Base-by-base conservation (phyloP, 2,329 filamentous ascomycete genomes). In the Fusarium sp. region DNA sequence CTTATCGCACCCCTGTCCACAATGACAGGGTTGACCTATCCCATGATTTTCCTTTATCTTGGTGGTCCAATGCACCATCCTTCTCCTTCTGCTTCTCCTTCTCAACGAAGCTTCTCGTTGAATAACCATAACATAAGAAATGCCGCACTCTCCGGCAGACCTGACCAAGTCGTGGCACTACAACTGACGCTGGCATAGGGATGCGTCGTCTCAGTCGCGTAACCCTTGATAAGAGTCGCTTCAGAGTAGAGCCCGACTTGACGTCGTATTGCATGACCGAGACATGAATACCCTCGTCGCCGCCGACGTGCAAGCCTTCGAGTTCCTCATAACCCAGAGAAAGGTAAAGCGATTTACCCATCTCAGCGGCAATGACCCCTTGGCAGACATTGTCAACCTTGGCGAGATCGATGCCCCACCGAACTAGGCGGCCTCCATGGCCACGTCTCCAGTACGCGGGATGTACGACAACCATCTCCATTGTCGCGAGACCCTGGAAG, bases 371-470 rank as follows among this genome's bases (percentile, higher is more conserved):
- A 35, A 54, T 50, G 11, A 66, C 64, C 2, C 57, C 64, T 27
- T 59, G 52, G 14, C 25, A 30, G 43, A 66, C 33, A n/a, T 56
- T 38, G 33, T 62, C 64, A 6, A 56, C 2, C 6, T 54, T 50
- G 33, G 33, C 45, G 30, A 62, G 25, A 27, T 62, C 32, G n/a
- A 63, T 54, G 32, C 63, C 56, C 57, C 58, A 62, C 32, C 12
- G 57, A 38, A 25, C 35, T 10, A 67, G 59, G 17, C 35, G 15
- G 25, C 27, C 25, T 8, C 58, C 65, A 17, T 67, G 65, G 1
- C 65, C 65, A n/a, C 65, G 65, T 17, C 30, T 57, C 59, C 65
- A 63, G 37, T 67, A 63, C 14, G 65, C 59, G n/a, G 65, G 65
- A 30, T 67, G 59, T 6, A 63, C 50, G 35, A 67, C 65, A 15